These are phyloP conservation scores for Cucurbita moschata DNA, from an alignment of 306 rosid genomes.

Conservation along the genomic window DNA sequence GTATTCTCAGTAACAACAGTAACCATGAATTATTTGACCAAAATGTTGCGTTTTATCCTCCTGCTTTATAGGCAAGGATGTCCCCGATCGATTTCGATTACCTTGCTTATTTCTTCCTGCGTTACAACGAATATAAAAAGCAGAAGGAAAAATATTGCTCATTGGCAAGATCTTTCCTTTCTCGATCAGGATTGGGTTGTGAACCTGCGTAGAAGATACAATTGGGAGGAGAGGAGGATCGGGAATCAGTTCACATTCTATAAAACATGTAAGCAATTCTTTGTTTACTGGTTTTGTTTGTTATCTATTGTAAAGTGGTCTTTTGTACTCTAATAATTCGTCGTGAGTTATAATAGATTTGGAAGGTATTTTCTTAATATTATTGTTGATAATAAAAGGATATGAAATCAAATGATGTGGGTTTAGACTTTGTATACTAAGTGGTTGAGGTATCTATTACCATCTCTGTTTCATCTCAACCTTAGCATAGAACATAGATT, in stretches of 20 bases:
- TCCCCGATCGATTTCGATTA: slow-evolving; percentile 77
- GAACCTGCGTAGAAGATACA: neutral
- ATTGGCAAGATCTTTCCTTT: slow-evolving; percentile 39
- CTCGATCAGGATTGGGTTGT: slow-evolving; percentile 5
- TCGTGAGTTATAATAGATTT: neutral
- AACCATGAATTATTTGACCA: neutral
- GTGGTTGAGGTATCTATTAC: too few relatives aligned
- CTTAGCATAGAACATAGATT: too few relatives aligned
- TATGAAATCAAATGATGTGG: neutral
- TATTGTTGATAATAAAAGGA: neutral
- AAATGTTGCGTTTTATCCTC: neutral
- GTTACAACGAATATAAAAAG: slow-evolving; percentile 61
- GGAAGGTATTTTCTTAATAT: neutral
- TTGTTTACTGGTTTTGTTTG: neutral
- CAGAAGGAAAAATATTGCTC: slow-evolving; percentile 34
- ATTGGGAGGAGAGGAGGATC: neutral
- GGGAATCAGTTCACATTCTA: neutral
- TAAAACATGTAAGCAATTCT: neutral
- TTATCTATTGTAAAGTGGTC: neutral
- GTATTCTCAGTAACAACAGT: neutral
- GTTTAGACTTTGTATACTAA: too few relatives aligned
- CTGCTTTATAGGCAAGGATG: slow-evolving; percentile 45
- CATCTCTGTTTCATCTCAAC: too few relatives aligned
- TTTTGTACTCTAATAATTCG: neutral
- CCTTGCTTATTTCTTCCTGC: slow-evolving; percentile 61